These are phyloP conservation scores for Wickerhamiella siamensis DNA, from an alignment of 805 yeast species.

Conservation along the genomic window DNA sequence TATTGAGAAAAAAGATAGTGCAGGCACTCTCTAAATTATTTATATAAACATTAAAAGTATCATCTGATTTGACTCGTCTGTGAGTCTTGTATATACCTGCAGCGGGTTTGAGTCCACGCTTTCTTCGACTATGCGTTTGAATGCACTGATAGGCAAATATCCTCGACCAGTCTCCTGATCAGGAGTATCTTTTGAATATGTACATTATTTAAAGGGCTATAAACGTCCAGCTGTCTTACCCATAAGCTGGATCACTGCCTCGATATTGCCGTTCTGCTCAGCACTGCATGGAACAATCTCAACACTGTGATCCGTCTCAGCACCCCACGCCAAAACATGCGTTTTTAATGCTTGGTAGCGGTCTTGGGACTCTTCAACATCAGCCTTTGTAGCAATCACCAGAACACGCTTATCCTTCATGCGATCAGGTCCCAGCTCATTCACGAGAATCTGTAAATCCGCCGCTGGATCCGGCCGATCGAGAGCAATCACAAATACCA, in stretches of 20 bases:
- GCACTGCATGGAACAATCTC: constrained; percentile 79
- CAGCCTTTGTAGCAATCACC: constrained; percentile 92
- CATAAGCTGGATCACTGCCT: constrained; percentile 57
- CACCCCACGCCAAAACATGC: constrained; percentile 15
- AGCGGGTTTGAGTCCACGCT: too few species aligned
- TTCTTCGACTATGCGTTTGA: too few species aligned
- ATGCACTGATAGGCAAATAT: too few species aligned
- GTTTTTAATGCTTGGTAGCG: constrained; percentile 33
- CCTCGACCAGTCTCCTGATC: too few species aligned
- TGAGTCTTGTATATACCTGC: too few species aligned
- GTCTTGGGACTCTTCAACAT: constrained; percentile 40
- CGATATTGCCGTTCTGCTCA: constrained; percentile 52
- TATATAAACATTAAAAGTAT: neutral
- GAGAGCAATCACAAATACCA: constrained; percentile 73
- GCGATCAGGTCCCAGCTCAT: constrained; percentile 58
- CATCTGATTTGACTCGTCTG: too few species aligned
- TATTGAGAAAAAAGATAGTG: neutral
- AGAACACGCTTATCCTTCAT: constrained; percentile 47
- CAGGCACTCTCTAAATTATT: neutral
- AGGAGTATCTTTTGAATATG: too few species aligned
- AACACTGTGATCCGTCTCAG: constrained; percentile 35
- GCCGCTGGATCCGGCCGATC: constrained; percentile 50
- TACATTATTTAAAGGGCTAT: too few species aligned
- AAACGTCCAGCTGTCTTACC: constrained; percentile 23
- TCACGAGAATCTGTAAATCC: constrained; percentile 47